Base-by-base conservation (phyloP, 768 basidiomycete genomes). In the Rhizopogon vulgaris region DNA sequence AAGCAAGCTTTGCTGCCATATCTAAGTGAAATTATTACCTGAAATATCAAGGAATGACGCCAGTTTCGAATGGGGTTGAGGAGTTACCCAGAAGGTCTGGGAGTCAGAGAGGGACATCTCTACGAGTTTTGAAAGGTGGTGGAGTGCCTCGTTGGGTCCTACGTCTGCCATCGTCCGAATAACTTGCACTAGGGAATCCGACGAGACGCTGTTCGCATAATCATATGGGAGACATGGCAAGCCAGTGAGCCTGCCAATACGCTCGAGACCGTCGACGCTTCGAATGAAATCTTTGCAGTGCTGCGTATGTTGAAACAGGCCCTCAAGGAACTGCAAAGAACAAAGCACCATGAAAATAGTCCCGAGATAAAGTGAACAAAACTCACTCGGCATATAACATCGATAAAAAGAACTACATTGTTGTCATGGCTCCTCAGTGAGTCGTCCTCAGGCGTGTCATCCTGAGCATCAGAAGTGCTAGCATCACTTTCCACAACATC, bases 201-300 rank as follows among this genome's bases (percentile, higher is more conserved):
- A 91, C 2, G 88, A 83, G 28, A 87, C 82, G 50, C 89, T 88
- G 58, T 84, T 85, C 15, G 87, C 85, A 63, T 90, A 94, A 64
- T 94, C 88, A 54, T 88, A 90, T 0, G 96, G 94, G 27, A 94
- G 74, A 63, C 89, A 94, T 11, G 94, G 89, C 28, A 94, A 74
- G 17, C 82, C 80, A 30, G 94, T 85, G 38, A 97, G 74, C 57
- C 80, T 78, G 57, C 91, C 84, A 51, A 98, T 72, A 58, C 78
- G 74, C 56, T 83, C 73, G 38, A 97, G 76, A 43, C 90, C 83
- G 60, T 94, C 80, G 4, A 84, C 76, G 54, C 78, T 75, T 42
- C 78, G 71, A 54, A 96, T 82, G 65, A 97, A 97, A 59, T 97
- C 95, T 57, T 83, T 83, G 73, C 90, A 90, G 66, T 97, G 90